Conservation (phyloP, 106 monocot species). For the Amphibolis antarctica region DNA sequence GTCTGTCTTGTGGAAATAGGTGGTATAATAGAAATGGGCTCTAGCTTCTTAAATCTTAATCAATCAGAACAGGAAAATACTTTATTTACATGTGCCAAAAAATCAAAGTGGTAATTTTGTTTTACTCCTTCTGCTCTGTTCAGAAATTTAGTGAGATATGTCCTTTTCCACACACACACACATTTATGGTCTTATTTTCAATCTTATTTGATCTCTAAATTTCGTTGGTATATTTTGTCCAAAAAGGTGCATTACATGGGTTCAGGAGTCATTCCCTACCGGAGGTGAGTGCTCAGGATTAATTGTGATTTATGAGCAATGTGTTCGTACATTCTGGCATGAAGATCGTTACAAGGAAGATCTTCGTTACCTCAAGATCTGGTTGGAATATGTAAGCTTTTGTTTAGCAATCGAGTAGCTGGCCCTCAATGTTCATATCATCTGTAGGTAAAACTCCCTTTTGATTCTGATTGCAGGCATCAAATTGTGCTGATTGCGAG, state of each 20-base stretch:
- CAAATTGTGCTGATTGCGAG: constrained; percentile 81
- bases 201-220: not conserved
- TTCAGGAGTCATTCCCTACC: constrained; percentile 81
- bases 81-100: too few relatives aligned
- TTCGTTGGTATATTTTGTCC: constrained; percentile 5
- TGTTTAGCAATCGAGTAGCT: not conserved
- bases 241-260: constrained; percentile 96
- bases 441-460: not conserved
- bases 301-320: constrained; percentile 84
- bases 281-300: constrained; percentile 84
- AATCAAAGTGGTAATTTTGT: too few relatives aligned
- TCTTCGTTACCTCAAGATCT: constrained; percentile 81
- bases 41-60: too few relatives aligned
- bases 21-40: too few relatives aligned
- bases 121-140: too few relatives aligned
- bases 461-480: constrained; percentile 28
- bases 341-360: constrained; percentile 83
- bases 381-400: constrained; percentile 83
- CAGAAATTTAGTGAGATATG: too few relatives aligned
- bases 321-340: constrained; percentile 88
- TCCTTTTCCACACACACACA: too few relatives aligned
- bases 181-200: too few relatives aligned
- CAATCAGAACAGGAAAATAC: too few relatives aligned
- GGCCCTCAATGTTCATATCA: not conserved
- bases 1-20: too few relatives aligned